These are phyloP conservation scores for Euphorbia lathyris DNA, from an alignment of 345 rosid genomes.

Conservation along the genomic window DNA sequence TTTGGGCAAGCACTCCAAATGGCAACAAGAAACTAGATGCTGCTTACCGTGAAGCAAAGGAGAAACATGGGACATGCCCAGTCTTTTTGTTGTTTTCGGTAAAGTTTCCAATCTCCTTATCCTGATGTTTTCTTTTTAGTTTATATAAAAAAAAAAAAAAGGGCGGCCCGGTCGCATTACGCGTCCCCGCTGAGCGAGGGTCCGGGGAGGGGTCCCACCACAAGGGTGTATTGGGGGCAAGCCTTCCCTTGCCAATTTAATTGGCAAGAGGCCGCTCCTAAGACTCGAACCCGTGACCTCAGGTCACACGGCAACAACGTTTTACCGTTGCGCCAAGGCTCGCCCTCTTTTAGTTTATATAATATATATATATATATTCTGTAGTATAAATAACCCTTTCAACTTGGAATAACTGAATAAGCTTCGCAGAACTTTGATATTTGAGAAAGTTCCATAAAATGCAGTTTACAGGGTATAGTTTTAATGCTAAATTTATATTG, in stretches of 20 bases:
- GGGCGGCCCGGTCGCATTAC: no score
- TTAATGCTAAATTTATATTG: neutral
- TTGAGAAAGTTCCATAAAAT: neutral
- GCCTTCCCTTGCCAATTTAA: no score
- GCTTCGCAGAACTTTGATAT: neutral
- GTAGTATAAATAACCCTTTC: neutral
- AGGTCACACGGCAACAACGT: no score
- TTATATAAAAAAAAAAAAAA: no score
- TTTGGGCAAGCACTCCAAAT: constrained; percentile 86
- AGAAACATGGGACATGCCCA: constrained; percentile 47
- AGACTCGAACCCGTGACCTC: no score
- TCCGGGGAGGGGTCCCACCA: no score
- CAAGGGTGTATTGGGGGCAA: no score
- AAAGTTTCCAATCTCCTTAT: constrained; percentile 18
- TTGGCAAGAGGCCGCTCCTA: no score
- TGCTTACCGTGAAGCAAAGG: constrained; percentile 70
- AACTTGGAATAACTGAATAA: neutral
- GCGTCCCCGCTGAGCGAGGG: no score
- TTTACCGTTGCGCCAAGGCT: no score
- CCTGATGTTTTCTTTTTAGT: constrained; percentile 14
- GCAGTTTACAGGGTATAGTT: neutral
- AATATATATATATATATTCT: no score
- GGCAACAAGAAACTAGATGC: constrained; percentile 86
- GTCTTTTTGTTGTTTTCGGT: constrained; percentile 81
- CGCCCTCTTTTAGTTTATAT: no score